Evolutionary conservation across 805 yeast species (phyloP), one percentile per base, ranked within the genome.

Genomic region (Cyberlindnera misumaiensis): DNA sequence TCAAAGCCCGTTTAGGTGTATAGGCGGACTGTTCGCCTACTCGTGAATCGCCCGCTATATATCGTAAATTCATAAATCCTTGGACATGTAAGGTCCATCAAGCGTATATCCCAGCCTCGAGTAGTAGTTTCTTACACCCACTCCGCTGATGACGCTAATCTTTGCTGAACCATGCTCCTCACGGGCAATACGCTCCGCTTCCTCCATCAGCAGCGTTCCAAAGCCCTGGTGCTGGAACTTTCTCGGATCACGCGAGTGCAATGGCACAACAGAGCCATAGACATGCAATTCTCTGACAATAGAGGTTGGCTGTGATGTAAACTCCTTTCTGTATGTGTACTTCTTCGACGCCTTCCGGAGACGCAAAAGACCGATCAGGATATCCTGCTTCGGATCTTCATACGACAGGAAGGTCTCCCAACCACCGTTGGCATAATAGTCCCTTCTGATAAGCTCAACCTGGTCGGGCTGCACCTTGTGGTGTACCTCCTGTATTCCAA

Each of bases 161-260:
- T 93, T 93, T 37, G 72, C 68, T 4, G 95, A 82, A 0, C 96
- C 95, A 59, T 93, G 98, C 59, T 93, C 98, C 53, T 88, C 96
- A 36, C 79, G 73, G 1, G 98, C 93, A 43, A 93, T 93, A 48
- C 96, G 74, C 53, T 87, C 97, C 3, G 98, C 98, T 62, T 93
- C 98, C 62, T 93, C 97, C 98, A 93, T 93, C 36, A 93, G 64
- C 53, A 93, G 69, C 5, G 98, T 90, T 46, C 98, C 98, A 59
- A 90, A 93, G 15, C 98, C 98, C 69, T 93, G 98, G 67, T 93
- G 98, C 66, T 93, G 98, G 69, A 93, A 93, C 62, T 93, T 93
- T 55, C 96, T 75, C 33, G 98, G 98, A 63, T 93, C 98, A 49
- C 97, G 74, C 4, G 94, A 83, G 60, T 93, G 98, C 41, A 93